Percentiles rank a stretch among this genome's conserved stretches.
These are phyloP conservation scores for Viola odorata DNA, from an alignment of 345 rosid genomes.

Conservation along the genomic window DNA sequence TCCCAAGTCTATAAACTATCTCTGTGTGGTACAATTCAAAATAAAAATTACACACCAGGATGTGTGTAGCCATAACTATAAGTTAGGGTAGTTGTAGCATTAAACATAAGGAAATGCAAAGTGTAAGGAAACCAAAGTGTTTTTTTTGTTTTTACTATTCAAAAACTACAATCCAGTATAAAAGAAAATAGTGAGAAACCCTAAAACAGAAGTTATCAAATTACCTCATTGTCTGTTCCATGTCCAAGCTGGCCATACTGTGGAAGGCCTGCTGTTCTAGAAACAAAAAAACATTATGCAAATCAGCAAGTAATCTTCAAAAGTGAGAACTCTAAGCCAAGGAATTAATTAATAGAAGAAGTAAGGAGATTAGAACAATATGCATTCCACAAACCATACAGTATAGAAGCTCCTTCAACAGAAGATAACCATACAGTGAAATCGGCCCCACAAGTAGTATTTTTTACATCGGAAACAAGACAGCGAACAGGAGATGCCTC, in stretches of 20 bases:
- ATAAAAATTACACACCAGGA: no score
- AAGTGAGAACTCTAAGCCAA: background rate
- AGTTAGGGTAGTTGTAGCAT: background rate
- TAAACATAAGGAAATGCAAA: background rate
- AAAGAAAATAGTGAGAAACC: no score
- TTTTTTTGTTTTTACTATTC: no score
- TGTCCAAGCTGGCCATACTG: constrained; percentile 99
- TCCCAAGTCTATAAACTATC: no score
- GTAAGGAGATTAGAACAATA: constrained; percentile 17
- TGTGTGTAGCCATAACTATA: no score
- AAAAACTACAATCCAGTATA: no score
- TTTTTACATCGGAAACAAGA: constrained; percentile 65
- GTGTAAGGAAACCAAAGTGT: no score
- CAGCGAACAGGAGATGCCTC: constrained; percentile 80
- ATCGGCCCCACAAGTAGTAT: constrained; percentile 86
- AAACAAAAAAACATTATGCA: constrained; percentile 23
- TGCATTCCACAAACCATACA: constrained; percentile 60
- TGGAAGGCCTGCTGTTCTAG: constrained; percentile 95
- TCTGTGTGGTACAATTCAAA: no score
- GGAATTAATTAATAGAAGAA: background rate
- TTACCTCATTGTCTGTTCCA: constrained; percentile 96
- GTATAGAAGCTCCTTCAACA: constrained; percentile 82
- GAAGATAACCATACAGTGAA: constrained; percentile 93
- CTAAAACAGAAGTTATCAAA: background rate
- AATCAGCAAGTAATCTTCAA: constrained; percentile 9